Evolutionary conservation across 306 rosid genomes (phyloP).

Genomic region (Adenanthera pavonina): DNA sequence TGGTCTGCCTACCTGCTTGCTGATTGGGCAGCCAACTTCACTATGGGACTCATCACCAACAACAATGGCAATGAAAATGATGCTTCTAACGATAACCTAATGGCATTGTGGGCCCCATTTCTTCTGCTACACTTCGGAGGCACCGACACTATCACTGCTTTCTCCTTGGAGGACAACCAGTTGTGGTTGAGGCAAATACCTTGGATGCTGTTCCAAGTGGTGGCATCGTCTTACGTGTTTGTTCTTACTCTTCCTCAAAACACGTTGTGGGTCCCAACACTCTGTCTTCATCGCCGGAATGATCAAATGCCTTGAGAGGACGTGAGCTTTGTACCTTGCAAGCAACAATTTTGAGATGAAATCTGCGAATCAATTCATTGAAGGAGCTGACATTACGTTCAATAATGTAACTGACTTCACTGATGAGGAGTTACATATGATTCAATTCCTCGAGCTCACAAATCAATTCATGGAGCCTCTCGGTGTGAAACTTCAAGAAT

Average conservation of each 20-base stretch:
- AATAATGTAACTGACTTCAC: too few relatives aligned
- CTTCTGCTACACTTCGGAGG: slow-evolving; percentile 38
- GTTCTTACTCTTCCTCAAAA: slow-evolving; percentile 34
- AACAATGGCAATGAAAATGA: not conserved
- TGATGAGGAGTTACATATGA: too few relatives aligned
- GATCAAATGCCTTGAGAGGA: slow-evolving; percentile 48
- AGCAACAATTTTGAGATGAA: not conserved
- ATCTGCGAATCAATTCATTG: too few relatives aligned
- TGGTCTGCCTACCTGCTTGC: slow-evolving; percentile 19
- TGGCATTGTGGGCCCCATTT: slow-evolving; percentile 40
- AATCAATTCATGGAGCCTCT: too few relatives aligned
- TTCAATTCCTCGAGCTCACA: too few relatives aligned
- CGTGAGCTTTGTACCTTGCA: slow-evolving; percentile 40
- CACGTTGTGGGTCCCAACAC: slow-evolving; percentile 25
- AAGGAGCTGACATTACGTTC: too few relatives aligned
- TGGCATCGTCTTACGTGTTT: slow-evolving; percentile 32
- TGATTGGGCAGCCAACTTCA: slow-evolving; percentile 24
- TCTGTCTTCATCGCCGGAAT: slow-evolving; percentile 40
- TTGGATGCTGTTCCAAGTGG: slow-evolving; percentile 31
- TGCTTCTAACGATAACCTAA: not conserved
- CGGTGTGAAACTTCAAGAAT: too few relatives aligned
- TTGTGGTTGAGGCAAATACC: slow-evolving; percentile 50
- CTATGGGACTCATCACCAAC: not conserved
- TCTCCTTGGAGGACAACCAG: slow-evolving; percentile 49
- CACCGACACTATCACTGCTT: slow-evolving; percentile 46